Conservation (phyloP, 1,139 yeast species). For the Lodderomyces orthopsilosis region DNA sequence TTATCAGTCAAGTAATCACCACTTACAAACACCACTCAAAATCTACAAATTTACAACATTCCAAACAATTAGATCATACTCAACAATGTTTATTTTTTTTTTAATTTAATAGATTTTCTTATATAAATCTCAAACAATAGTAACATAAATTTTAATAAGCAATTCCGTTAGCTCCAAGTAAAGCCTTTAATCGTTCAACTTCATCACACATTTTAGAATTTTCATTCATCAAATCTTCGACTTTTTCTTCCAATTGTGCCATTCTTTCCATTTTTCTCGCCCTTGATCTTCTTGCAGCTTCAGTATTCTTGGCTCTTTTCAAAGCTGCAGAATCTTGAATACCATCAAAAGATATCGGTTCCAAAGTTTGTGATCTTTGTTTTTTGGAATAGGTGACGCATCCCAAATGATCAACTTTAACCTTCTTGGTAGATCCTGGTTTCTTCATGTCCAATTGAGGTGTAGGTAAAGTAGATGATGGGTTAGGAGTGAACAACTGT, state of each 20-base stretch:
- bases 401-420: slow-evolving; percentile 55
- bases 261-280: slow-evolving; percentile 91
- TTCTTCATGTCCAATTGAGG: slow-evolving; percentile 24
- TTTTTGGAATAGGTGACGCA: slow-evolving; percentile 64
- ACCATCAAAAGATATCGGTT: slow-evolving; percentile 59
- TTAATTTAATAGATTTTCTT: background rate
- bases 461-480: slow-evolving; percentile 34
- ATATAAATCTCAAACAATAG: background rate
- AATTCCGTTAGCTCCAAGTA: slow-evolving; percentile 34
- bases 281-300: slow-evolving; percentile 94
- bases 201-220: slow-evolving; percentile 60
- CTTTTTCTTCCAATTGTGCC: slow-evolving; percentile 75
- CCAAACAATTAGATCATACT: background rate
- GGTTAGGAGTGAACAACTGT: slow-evolving; percentile 35
- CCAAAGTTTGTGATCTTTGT: slow-evolving; percentile 56
- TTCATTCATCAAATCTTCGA: slow-evolving; percentile 57
- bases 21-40: no score
- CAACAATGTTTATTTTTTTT: background rate
- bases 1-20: no score
- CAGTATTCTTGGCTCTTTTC: slow-evolving; percentile 93
- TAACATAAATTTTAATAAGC: slow-evolving; percentile 6
- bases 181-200: slow-evolving; percentile 51
- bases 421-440: slow-evolving; percentile 19
- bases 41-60: background rate
- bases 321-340: slow-evolving; percentile 61